Evolutionary conservation across 179 eudicot species (phyloP), one percentile per base, ranked within the genome.

Genomic region (Amaranthus tricolor): DNA sequence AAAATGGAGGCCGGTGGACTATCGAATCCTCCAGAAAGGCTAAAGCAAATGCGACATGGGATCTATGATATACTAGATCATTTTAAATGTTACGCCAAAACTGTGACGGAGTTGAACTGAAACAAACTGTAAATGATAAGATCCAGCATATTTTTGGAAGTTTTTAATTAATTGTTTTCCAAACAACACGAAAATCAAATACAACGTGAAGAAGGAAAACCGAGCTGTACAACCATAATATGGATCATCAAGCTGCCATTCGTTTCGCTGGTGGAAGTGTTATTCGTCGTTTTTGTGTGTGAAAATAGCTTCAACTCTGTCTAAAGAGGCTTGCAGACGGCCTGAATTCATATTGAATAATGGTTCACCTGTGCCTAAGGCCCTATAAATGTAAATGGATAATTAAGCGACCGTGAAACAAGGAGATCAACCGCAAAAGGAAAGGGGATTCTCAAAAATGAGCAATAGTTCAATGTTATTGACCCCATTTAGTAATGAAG

Each of bases 291-390:
- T 55, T 74, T 51, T 47, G 52, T 85, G 84, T 5, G 91, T 90
- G 62, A 90, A 88, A 77, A 92, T 89, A 77, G 94, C 86, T 84
- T 94, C 98, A 31, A 94, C 78, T 68, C 98, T 84, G 80, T 94
- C 98, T 65, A 94, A 92, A 7, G 98, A 94, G 74, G 96, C 98
- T 74, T 90, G 83, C 73, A 91, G 76, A 59, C 89, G 86, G 65
- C 98, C 98, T 21, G 97, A 87, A 47, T 88, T 84, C 96, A 94
- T 88, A 80, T 89, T 86, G 84, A 91, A 91, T 77, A 94, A 72
- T 0, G 93, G 87, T 73, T 91, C 96, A 64, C 85, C 97, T 15
- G 87, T 87, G 72, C 97, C 97, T 58, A 94, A 65, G 62, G 88
- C 90, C 85, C 98, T 93, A 71, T 54, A 82, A 62, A 56, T 9